Evolutionary conservation across 805 yeast species (phyloP).

Genomic region (Candida rishiriensis): DNA sequence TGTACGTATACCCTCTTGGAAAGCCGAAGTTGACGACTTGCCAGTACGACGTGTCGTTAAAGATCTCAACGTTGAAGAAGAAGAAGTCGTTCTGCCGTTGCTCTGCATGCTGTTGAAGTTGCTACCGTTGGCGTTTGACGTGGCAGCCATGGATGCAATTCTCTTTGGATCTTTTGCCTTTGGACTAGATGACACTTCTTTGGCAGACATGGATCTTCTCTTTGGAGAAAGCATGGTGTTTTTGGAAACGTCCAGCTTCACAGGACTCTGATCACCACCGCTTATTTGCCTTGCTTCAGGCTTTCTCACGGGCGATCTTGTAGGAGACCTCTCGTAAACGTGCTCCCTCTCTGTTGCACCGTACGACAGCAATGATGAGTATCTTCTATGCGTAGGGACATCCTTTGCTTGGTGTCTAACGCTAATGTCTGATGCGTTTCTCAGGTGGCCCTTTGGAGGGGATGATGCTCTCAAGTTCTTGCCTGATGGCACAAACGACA

Average conservation of each 20-base stretch:
- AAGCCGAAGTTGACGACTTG: conserved; percentile 71
- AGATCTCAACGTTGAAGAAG: conserved; percentile 33
- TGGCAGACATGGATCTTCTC: conserved; percentile 50
- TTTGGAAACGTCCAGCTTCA: conserved; percentile 11
- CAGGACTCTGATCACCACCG: conserved; percentile 11
- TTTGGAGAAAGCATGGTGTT: conserved; percentile 25
- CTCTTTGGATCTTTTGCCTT: conserved; percentile 31
- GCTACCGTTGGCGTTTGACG: conserved; percentile 3
- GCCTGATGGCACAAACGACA: conserved; percentile 21
- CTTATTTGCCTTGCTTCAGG: conserved; percentile 9
- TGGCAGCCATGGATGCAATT: conserved; percentile 34
- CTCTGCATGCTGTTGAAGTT: conserved; percentile 17
- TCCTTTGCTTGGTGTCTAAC: conserved; percentile 14
- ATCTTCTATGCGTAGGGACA: conserved; percentile 43
- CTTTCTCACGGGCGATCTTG: conserved; percentile 11
- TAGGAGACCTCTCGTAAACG: conserved; percentile 16
- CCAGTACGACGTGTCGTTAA: conserved; percentile 36
- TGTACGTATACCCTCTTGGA: conserved; percentile 80
- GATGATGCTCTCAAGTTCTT: conserved; percentile 7
- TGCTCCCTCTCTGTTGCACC: conserved; percentile 20
- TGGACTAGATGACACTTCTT: conserved; percentile 29
- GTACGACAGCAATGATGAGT: conserved; percentile 54
- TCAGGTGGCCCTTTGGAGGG: conserved; percentile 33
- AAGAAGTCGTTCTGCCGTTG: conserved; percentile 45
- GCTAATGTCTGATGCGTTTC: conserved; percentile 42